Conservation (phyloP, 2,329 filamentous ascomycete species). For the Zasmidium citrigriseum region DNA sequence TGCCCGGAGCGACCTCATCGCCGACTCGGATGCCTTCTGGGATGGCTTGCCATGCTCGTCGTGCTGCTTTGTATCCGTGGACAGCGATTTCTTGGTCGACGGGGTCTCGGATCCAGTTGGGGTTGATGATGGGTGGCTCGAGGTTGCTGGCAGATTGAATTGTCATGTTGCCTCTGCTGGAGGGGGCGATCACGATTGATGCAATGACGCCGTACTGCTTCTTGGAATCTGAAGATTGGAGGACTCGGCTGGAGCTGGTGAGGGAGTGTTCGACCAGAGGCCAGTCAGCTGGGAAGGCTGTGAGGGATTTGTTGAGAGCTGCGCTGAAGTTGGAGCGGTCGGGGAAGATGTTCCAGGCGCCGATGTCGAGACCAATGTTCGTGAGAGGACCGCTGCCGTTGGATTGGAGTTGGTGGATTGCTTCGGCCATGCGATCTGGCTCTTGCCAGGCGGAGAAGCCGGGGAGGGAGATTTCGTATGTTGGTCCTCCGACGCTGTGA, state of each 20-base stretch:
- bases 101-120: constrained; percentile 38
- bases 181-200: constrained; percentile 34
- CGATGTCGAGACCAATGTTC: constrained; percentile 19
- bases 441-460: constrained; percentile 16
- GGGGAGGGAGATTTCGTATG: constrained; percentile 12
- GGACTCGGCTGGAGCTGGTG: constrained; percentile 5
- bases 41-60: constrained; percentile 30
- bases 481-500: constrained; percentile 15
- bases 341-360: constrained; percentile 19
- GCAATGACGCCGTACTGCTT: constrained; percentile 37
- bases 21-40: constrained; percentile 33
- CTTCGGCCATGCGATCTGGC: constrained; percentile 4
- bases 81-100: constrained; percentile 38
- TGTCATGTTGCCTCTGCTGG: constrained; percentile 39
- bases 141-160: constrained; percentile 32
- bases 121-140: constrained; percentile 37
- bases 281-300: constrained; percentile 36
- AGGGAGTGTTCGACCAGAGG: constrained; percentile 33
- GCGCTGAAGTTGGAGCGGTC: constrained; percentile 18
- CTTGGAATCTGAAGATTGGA: constrained; percentile 27
- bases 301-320: constrained; percentile 7
- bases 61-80: constrained; percentile 34
- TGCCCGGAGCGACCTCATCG: constrained; percentile 42
- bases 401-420: constrained; percentile 14
- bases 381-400: constrained; percentile 27